Evolutionary conservation across 257 asterid species (phyloP), one percentile per base, ranked within the genome.

Genomic region (Rauvolfia tetraphylla): DNA sequence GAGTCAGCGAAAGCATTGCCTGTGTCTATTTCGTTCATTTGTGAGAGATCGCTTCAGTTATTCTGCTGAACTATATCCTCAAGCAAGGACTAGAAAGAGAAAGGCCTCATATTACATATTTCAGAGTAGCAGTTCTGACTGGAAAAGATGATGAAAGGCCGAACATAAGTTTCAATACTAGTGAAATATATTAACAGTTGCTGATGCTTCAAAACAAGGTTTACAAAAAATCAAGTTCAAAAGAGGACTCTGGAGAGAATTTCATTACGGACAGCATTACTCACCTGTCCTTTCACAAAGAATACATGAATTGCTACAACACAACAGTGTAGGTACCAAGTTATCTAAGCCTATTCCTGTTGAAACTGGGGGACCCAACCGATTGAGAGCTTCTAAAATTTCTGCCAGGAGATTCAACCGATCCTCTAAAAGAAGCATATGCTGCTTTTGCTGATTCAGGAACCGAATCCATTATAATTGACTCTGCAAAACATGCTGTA

Each of bases 361-460:
- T 86, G 96, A 86, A 90, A 83, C 93, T 85, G 4, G 96, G 93
- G 49, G 98, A 90, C 38, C 82, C 86, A 76, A 75, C 71, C 0
- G 90, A 76, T 69, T 86, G 89, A 10, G 92, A 54, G 76, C 86
- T 86, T 85, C 95, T 86, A 75, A 63, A 83, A 78, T 69, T 87
- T 80, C 88, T 82, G 87, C 89, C 86, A n/a, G 98, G 97, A 74
- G 96, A 89, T 81, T 87, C 93, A 83, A 81, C 78, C 11, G 93
- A 80, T 67, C 92, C 97, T 79, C 96, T 85, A 58, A 91, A 95
- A 31, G 99, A 95, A 76, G 99, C 99, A 78, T 91, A 95, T 17
- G 99, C 97, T 68, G 96, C 98, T 89, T 93, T 95, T 18, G 98
- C 99, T 18, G 98, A 91, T 86, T 93, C 98, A 17, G 99, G 97